Evolutionary conservation across 352 stramenopile species (phyloP), one percentile per base, ranked within the genome.

Genomic region (Globisporangium barbulae): DNA sequence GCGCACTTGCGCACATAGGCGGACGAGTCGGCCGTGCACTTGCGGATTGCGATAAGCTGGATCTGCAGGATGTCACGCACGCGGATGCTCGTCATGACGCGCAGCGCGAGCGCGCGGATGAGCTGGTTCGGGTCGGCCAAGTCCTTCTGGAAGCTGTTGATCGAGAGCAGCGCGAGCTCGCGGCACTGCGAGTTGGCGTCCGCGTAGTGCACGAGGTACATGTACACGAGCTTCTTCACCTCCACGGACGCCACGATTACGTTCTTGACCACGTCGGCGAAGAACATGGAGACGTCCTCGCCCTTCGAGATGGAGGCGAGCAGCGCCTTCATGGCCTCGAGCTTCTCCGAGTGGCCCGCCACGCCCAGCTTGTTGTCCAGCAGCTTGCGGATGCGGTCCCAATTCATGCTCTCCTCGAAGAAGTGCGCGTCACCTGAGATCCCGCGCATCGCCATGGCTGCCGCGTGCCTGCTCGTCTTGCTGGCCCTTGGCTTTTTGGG

Each of bases 181-280:
- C 97, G 84, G 70, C 97, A 99, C 60, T 95, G 90, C 30, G 87
- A 80, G 71, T 98, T 97, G 55, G 84, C 81, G 79, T 99, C 96
- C 5, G 96, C 94, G 75, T 99, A 99, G 76, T 99, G 96, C n/a
- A 98, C 95, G 15, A 99, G 81, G 75, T 99, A 99, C 80, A 99
- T 99, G 79, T 99, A 99, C 25, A 99, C 97, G 80, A 99, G 97
- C 77, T 99, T 99, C 67, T 99, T 98, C n/a, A 99, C 93, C 73
- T 99, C 97, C 33, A 99, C 88, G 50, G 81, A 97, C 28, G 90
- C 91, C 31, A 96, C 88, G 63, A 96, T 92, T 17, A 96, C 87
- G 73, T 98, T 99, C 71, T 95, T 94, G 53, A 99, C 97, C 22
- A 99, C 97, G 66, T 99, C 94, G 3, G 96, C 89, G 74, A 99